Conservation (phyloP, 495 filamentous ascomycete genomes). For the Usnea hakonensis region DNA sequence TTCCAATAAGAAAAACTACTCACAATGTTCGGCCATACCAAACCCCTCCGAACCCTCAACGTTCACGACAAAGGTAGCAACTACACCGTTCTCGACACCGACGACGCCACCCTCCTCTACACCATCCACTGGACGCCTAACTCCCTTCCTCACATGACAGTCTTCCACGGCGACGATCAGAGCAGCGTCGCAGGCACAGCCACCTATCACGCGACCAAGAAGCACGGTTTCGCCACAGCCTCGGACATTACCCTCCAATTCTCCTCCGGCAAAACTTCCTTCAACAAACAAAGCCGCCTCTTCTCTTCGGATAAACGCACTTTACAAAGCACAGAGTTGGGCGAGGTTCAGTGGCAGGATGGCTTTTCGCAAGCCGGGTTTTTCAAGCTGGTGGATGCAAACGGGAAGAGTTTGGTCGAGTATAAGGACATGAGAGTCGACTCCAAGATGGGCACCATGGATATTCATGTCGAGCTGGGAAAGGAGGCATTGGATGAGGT, state of each 20-base stretch:
- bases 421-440: neutral
- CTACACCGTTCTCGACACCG: neutral
- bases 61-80: neutral
- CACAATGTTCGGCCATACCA: neutral
- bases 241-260: neutral
- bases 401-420: neutral
- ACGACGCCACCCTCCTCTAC: neutral
- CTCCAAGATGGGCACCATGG: neutral
- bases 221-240: neutral
- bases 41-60: neutral
- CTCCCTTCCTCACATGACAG: neutral
- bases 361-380: neutral
- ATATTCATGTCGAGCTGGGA: neutral
- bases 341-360: neutral
- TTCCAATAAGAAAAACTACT: neutral
- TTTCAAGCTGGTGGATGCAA: neutral
- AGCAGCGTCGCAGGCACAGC: neutral
- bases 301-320: conserved; percentile 2
- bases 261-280: too few relatives aligned
- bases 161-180: neutral
- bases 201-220: neutral
- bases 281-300: neutral
- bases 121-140: neutral
- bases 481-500: neutral
- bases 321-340: neutral